Evolutionary conservation across 306 rosid genomes (phyloP).

Genomic region (Castanea mollissima): DNA sequence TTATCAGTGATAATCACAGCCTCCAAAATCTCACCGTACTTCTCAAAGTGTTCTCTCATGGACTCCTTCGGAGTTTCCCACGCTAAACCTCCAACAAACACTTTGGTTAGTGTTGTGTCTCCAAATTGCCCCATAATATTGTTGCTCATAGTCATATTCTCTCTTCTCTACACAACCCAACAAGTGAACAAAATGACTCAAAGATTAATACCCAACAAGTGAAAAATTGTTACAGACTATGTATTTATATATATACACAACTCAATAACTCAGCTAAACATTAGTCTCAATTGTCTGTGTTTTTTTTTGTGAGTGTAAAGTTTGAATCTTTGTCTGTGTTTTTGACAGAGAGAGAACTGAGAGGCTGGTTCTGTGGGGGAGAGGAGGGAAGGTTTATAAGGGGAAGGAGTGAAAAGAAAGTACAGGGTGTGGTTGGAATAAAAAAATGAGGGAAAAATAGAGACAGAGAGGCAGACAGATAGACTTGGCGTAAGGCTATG

Average conservation of each 20-base stretch:
- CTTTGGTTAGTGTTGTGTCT: slow-evolving; percentile 77
- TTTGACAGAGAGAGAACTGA: background rate
- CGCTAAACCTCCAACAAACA: slow-evolving; percentile 81
- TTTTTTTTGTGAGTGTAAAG: background rate
- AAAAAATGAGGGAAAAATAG: slow-evolving; percentile 28
- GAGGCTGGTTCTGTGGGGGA: slow-evolving; percentile 15
- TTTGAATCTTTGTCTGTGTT: background rate
- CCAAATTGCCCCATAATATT: slow-evolving; percentile 50
- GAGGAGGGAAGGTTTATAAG: slow-evolving; percentile 26
- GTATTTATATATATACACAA: background rate
- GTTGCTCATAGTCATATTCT: slow-evolving; percentile 35
- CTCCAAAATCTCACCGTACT: slow-evolving; percentile 81
- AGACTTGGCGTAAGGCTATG: slow-evolving; percentile 33
- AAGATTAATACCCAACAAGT: too few relatives aligned
- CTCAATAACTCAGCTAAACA: background rate
- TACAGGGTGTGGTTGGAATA: slow-evolving; percentile 13
- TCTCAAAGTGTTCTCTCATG: slow-evolving; percentile 57
- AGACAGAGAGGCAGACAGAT: slow-evolving; percentile 60
- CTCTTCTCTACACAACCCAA: background rate
- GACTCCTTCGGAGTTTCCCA: slow-evolving; percentile 93
- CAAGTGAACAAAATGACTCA: too few relatives aligned
- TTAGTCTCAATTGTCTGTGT: background rate
- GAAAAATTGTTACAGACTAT: background rate
- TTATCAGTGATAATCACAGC: slow-evolving; percentile 90
- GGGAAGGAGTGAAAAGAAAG: background rate